Evolutionary conservation across 2,329 filamentous ascomycete genomes (phyloP).

Genomic region (Fusarium nematophilum): DNA sequence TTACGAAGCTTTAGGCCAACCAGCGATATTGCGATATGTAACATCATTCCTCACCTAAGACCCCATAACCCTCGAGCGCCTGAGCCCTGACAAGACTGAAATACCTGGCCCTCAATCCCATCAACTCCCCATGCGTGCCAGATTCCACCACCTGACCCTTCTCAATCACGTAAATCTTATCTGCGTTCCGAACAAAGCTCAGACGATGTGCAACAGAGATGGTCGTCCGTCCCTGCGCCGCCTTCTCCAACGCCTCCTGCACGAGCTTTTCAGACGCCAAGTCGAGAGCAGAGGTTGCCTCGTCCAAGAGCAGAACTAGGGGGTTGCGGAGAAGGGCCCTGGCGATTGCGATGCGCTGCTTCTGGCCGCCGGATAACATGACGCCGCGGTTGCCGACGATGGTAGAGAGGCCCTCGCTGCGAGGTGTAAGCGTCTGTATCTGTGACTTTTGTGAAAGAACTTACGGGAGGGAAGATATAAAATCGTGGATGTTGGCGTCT

Average conservation of each 20-base stretch:
- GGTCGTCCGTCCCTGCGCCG: neutral
- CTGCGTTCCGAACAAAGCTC: neutral
- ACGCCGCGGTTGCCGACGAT: neutral
- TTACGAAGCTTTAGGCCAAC: no score
- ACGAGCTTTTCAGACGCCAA: neutral
- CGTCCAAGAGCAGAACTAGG: neutral
- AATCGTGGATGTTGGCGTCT: neutral
- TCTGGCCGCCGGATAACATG: slow-evolving; percentile 3
- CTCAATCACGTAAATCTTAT: neutral
- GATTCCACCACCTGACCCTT: neutral
- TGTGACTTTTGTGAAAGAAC: neutral
- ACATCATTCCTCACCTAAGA: no score
- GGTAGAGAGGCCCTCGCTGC: neutral
- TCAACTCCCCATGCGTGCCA: no score
- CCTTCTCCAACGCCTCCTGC: neutral
- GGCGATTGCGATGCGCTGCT: no score
- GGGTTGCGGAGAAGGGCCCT: slow-evolving; percentile 1
- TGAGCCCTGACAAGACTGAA: no score
- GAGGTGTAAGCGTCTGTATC: neutral
- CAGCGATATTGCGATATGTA: no score
- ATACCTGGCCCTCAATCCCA: no score
- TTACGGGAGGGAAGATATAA: neutral
- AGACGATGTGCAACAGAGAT: slow-evolving; percentile 4
- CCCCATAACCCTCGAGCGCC: no score
- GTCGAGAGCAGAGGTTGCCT: slow-evolving; percentile 4